A percentile compares a stretch with the other conserved stretches of the same genome.
These are phyloP conservation scores for Dictyostelium brefeldianum DNA, from an alignment of 78 protist species.

Conservation along the genomic window DNA sequence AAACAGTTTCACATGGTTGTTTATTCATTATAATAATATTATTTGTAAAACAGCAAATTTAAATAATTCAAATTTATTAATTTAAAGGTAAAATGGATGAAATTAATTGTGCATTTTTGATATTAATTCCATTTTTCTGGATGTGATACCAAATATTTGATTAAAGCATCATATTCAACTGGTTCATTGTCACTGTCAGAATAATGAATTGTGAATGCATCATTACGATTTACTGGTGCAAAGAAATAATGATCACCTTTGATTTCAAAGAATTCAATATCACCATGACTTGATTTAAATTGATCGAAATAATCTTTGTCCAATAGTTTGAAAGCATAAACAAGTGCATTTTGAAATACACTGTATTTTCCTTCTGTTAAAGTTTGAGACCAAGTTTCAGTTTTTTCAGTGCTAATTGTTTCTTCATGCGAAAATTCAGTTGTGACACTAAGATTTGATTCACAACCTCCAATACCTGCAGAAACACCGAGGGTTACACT, in stretches of 20 bases:
- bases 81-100: no score
- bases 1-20: no score
- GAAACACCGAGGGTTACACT: no score
- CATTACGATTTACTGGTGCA: conserved; percentile 14
- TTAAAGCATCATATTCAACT: conserved; percentile 35
- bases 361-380: not conserved
- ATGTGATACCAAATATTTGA: not conserved
- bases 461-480: not conserved
- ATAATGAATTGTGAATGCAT: conserved; percentile 19
- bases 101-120: no score
- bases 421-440: conserved; percentile 6
- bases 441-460: not conserved
- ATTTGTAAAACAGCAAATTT: no score
- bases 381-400: conserved; percentile 6
- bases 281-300: not conserved
- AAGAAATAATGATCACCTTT: no score
- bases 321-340: conserved; percentile 6
- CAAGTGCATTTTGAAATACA: not conserved
- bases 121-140: conserved; percentile 7
- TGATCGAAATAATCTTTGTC: no score
- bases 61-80: no score
- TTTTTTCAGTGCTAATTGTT: not conserved
- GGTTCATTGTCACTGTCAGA: not conserved
- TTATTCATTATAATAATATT: no score
- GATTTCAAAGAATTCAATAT: no score